These are phyloP conservation scores for Neurospora pannonica DNA, from an alignment of 495 filamentous ascomycete species.

Conservation along the genomic window DNA sequence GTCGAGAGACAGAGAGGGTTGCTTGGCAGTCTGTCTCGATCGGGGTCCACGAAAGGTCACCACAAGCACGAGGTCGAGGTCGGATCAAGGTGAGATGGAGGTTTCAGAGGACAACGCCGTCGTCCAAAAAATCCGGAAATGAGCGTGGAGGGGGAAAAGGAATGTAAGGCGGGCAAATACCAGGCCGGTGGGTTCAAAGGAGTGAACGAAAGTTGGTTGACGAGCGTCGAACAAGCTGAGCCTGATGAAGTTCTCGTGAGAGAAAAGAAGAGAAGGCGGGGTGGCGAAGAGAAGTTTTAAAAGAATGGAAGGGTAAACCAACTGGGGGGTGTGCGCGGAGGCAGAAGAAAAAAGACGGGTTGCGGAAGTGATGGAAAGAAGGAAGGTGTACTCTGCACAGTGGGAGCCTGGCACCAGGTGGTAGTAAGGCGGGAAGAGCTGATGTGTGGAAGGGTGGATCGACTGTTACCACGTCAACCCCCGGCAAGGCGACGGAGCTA, in stretches of 20 bases:
- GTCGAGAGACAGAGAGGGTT: slow-evolving; percentile 8
- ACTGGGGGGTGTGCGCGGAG: slow-evolving; percentile 1
- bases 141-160: neutral
- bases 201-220: slow-evolving; percentile 14
- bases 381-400: too few species aligned
- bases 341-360: slow-evolving; percentile 8
- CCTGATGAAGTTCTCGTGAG: slow-evolving; percentile 11
- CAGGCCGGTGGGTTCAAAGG: slow-evolving; percentile 8
- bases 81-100: slow-evolving; percentile 1
- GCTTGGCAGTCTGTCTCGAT: slow-evolving; percentile 4
- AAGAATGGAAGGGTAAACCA: slow-evolving; percentile 11
- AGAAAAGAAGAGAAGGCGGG: slow-evolving; percentile 14
- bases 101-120: slow-evolving; percentile 7
- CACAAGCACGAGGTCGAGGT: slow-evolving; percentile 4
- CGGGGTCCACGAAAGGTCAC: slow-evolving; percentile 12
- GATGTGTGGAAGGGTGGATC: too few species aligned
- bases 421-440: too few species aligned
- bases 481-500: neutral
- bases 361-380: neutral
- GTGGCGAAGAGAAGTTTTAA: slow-evolving; percentile 15
- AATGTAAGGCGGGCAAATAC: neutral
- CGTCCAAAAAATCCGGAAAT: slow-evolving; percentile 7
- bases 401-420: too few species aligned
- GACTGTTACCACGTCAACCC: neutral
- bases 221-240: slow-evolving; percentile 4